Evolutionary conservation across 2,329 filamentous ascomycete genomes (phyloP), one percentile per base, ranked within the genome.

Genomic region (Proliferodiscus dingleyae): DNA sequence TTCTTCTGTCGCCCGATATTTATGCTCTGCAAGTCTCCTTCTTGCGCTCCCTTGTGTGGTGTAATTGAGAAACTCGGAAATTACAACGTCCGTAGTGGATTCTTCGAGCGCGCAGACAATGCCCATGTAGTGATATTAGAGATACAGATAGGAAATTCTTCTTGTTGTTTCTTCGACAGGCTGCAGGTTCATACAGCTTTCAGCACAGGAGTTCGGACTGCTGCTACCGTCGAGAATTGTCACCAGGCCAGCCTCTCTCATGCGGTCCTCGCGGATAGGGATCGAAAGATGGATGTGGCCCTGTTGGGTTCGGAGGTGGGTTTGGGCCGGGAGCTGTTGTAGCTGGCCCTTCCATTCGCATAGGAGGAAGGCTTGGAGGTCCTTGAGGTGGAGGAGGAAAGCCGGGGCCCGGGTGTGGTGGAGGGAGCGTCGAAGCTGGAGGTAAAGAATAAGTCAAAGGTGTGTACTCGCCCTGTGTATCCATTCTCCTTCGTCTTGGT

Each of bases 401-500:
- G 5, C 52, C 51, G 30, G 52, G 26, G 13, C 44, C 41, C 26
- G 55, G 58, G 19, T 58, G 58, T 2, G 32, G 32, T 9, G 60
- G 60, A 18, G 59, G 59, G 5, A 62, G 46, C 4, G 49, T 57
- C 16, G 61, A 57, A 28, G 57, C 46, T 39, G 61, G 56, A 37
- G 61, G 55, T n/a, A 54, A 51, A 6, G 50, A 37, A 39, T 58
- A 63, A n/a, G 60, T 41, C 5, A 55, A 38, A 23, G 43, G 53
- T 8, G 53, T 49, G 29, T 58, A 64, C 3, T 62, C 59, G 6
- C 61, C 61, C 23, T 55, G 57, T 2, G 54, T 45, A 44, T 61
- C 57, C 1, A 59, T 61, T 44, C 62, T 58, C 44, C 60, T 51
- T 30, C 62, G 53, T 42, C 62, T 56, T 2, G 62, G 45, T 15